These are phyloP conservation scores for Alnus glutinosa DNA, from an alignment of 306 rosid species.

Conservation along the genomic window DNA sequence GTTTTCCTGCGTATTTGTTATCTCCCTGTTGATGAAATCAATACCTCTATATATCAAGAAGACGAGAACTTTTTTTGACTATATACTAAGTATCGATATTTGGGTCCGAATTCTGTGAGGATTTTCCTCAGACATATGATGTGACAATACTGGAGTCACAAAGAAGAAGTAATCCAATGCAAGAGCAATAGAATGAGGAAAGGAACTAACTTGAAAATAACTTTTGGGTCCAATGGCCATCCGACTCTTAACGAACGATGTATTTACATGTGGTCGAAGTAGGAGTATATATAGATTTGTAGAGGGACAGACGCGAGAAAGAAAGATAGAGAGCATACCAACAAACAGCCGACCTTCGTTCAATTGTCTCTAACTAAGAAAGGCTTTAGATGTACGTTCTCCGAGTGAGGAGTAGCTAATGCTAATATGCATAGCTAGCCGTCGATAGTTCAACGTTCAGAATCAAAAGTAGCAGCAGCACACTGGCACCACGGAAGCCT, in stretches of 20 bases:
- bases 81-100: background rate
- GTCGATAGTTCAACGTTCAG: background rate
- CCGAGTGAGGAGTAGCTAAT: background rate
- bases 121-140: conserved; percentile 15
- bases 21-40: conserved; percentile 1
- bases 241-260: background rate
- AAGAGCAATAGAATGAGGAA: background rate
- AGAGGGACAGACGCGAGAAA: background rate
- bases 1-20: background rate
- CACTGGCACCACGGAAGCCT: background rate
- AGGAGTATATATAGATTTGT: background rate
- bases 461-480: background rate
- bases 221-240: background rate
- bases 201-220: background rate
- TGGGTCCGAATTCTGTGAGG: background rate
- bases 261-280: background rate
- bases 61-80: background rate
- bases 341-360: background rate
- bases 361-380: background rate
- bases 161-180: background rate
- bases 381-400: background rate
- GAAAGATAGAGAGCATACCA: conserved; percentile 6
- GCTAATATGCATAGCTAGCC: background rate
- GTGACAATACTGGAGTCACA: background rate
- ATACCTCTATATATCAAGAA: background rate